A percentile compares a stretch with the other conserved stretches of the same genome.
Evolutionary conservation across 1,284 basidiomycete species (phyloP).

Genomic region (Omphalotus olearius): DNA sequence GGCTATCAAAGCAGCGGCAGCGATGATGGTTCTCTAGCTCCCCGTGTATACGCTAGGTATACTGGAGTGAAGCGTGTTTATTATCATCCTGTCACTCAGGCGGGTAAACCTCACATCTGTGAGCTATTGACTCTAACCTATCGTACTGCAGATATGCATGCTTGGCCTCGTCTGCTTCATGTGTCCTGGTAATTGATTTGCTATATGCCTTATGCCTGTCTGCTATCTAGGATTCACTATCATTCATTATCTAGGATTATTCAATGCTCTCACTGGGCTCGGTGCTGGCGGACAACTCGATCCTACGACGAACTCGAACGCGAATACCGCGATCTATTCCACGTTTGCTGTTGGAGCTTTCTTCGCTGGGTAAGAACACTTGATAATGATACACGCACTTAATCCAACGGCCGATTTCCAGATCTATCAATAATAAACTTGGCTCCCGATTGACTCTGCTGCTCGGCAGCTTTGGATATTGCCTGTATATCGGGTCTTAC

Average conservation of each 20-base stretch:
- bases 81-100: slow-evolving; percentile 45
- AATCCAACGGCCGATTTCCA: slow-evolving; percentile 22
- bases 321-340: slow-evolving; percentile 63
- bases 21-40: slow-evolving; percentile 18
- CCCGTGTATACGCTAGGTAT: slow-evolving; percentile 27
- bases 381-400: slow-evolving; percentile 13
- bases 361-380: slow-evolving; percentile 56
- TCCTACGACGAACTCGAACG: slow-evolving; percentile 55
- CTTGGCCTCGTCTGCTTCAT: slow-evolving; percentile 67
- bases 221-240: slow-evolving; percentile 14
- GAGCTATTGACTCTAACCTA: slow-evolving; percentile 1
- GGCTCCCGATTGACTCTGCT: slow-evolving; percentile 71
- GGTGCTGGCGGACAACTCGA: slow-evolving; percentile 70
- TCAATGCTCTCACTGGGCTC: slow-evolving; percentile 58
- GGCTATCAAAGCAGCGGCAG: slow-evolving; percentile 15
- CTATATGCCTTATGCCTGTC: slow-evolving; percentile 21
- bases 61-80: slow-evolving; percentile 39
- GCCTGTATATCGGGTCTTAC: slow-evolving; percentile 71
- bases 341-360: slow-evolving; percentile 64
- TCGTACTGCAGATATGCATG: slow-evolving; percentile 38
- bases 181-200: slow-evolving; percentile 57
- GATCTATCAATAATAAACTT: slow-evolving; percentile 73
- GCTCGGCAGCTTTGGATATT: slow-evolving; percentile 67
- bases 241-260: slow-evolving; percentile 32
- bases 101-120: slow-evolving; percentile 22